Base-by-base conservation (phyloP, 202 grass and related monocot genomes). In the Zoysia matrella region DNA sequence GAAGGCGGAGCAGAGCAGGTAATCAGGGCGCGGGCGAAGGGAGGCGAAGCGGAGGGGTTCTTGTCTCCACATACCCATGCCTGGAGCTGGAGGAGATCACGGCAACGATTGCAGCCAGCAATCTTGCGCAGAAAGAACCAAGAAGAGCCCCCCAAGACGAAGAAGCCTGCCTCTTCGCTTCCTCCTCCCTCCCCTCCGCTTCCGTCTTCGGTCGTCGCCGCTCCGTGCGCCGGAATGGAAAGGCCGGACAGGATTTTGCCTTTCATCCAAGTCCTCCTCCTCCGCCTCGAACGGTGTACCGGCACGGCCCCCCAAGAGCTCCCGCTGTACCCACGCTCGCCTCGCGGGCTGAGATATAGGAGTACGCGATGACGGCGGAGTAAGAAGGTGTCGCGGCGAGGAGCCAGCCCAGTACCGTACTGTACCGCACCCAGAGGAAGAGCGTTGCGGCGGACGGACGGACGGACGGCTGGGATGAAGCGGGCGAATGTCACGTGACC, bases 31-130 rank as follows among this genome's bases (percentile, higher is more conserved):
- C 8, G 1, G 61, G 57, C 40, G 46, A 61, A 62, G 6, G 18
- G 55, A 69, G 74, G 65, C 2, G 48, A 40, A 81, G 46, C 46
- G 43, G 57, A 60, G 16, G 16, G 15, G 54, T 8, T 8, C 44
- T 18, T 12, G 52, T 45, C 8, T 70, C 13, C 47, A 62, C 82
- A 44, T 77, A 78, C 82, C 83, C 83, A 85, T 83, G 81, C 13
- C 66, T 15, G 41, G 30, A 36, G 30, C 30, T 36, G 30, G 30
- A 36, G 30, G 30, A 36, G 30, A 36, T 36, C 30, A 36, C 30
- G 51, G 64, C 3, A 50, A 6, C 30, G 75, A 42, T 18, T 41
- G 67, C 43, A 8, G 48, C 58, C 56, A 60, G 60, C 65, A 58
- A 64, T 45, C 74, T 52, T 65, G 48, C 55, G 13, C 18, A 52